Percentiles rank a stretch among this genome's conserved stretches.
Conservation (phyloP, 805 yeast genomes). For the Blastobotrys muscicola region DNA sequence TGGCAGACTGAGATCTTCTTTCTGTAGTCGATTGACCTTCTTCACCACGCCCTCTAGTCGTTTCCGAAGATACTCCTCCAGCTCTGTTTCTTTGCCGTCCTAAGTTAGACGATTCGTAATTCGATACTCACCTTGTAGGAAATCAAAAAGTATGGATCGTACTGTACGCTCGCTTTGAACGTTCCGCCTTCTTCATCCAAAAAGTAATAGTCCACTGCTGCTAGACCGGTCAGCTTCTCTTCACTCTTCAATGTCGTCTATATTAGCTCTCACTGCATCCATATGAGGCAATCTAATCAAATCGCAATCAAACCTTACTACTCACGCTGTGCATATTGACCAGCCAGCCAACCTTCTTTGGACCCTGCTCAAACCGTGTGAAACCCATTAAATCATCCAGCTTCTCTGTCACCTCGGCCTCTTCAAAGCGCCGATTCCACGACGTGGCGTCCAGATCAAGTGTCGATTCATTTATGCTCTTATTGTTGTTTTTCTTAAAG, state of each 20-base stretch:
- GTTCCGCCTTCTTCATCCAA: conserved; percentile 95
- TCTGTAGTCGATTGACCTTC: conserved; percentile 41
- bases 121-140: conserved; percentile 50
- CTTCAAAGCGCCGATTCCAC: conserved; percentile 10
- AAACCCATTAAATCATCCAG: conserved; percentile 85
- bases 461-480: conserved; percentile 7
- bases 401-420: conserved; percentile 34
- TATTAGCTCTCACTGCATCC: too few species aligned
- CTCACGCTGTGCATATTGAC: conserved; percentile 88
- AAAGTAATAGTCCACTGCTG: conserved; percentile 92
- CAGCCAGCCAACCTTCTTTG: conserved; percentile 77
- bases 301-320: not conserved
- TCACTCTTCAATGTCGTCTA: conserved; percentile 40
- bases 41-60: conserved; percentile 57
- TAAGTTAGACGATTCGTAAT: conserved; percentile 9
- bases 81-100: conserved; percentile 49
- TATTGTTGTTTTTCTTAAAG: not conserved
- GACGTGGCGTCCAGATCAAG: conserved; percentile 15
- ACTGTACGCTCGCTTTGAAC: conserved; percentile 75
- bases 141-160: conserved; percentile 80
- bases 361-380: conserved; percentile 63
- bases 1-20: conserved; percentile 74
- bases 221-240: conserved; percentile 52
- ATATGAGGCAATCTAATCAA: too few species aligned
- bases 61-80: conserved; percentile 74